Evolutionary conservation across 2,329 filamentous ascomycete species (phyloP).

Genomic region (Fusarium succisae): DNA sequence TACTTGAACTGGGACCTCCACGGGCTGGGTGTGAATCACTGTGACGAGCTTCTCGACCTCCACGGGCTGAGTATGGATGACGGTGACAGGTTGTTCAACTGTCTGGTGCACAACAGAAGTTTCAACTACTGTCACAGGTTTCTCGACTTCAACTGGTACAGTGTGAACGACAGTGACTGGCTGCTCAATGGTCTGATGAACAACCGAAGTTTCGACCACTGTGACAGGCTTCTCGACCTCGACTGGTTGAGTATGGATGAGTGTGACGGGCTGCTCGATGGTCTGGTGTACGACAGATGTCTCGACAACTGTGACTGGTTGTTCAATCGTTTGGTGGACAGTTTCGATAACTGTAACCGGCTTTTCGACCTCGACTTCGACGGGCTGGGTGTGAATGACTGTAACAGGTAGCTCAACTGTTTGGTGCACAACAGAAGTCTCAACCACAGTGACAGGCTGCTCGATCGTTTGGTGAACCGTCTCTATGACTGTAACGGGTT

Average conservation of each 20-base stretch:
- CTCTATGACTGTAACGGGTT: slow-evolving; percentile 10
- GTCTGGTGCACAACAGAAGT: slow-evolving; percentile 16
- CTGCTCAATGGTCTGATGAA: neutral
- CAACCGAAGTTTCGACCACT: neutral
- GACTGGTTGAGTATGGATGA: neutral
- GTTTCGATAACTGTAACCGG: slow-evolving; percentile 10
- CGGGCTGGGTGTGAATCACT: neutral
- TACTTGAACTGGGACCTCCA: neutral
- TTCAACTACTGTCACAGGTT: neutral
- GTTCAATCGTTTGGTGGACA: slow-evolving; percentile 6
- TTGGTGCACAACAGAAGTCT: slow-evolving; percentile 17
- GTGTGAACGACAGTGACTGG: neutral
- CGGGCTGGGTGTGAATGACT: neutral
- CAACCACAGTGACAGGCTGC: neutral
- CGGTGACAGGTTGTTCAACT: neutral
- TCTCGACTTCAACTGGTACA: neutral
- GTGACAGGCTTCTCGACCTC: neutral
- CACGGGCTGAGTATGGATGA: slow-evolving; percentile 13
- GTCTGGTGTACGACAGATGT: neutral
- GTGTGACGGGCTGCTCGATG: neutral
- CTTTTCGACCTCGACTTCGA: slow-evolving; percentile 13
- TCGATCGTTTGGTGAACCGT: slow-evolving; percentile 15
- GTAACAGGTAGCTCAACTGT: slow-evolving; percentile 5
- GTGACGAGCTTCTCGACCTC: slow-evolving; percentile 2
- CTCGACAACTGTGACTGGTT: slow-evolving; percentile 10